phyloP scores from a whole-genome alignment of 805 yeast species.

The Wickerhamomyces bisporus region DNA sequence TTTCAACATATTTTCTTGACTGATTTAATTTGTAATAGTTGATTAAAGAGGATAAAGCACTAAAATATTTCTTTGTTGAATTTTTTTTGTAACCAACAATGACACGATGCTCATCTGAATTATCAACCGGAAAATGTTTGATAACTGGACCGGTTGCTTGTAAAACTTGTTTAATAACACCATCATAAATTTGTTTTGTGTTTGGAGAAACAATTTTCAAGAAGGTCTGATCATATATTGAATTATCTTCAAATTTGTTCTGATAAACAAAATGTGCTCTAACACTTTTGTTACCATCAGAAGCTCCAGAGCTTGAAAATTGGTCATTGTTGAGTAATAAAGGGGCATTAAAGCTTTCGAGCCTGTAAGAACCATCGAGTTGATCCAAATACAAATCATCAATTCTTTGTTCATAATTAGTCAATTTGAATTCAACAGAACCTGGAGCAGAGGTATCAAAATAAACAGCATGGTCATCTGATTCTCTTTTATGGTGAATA shows the following conservation, averaged over 20 bases:
- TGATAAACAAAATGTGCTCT: constrained; percentile 82
- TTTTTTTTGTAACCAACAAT: constrained; percentile 84
- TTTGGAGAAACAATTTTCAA: constrained; percentile 70
- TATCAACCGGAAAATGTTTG: constrained; percentile 75
- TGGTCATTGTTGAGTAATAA: constrained; percentile 34
- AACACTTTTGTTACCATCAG: constrained; percentile 37
- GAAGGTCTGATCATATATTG: constrained; percentile 77
- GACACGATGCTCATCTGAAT: constrained; percentile 78
- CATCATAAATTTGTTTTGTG: constrained; percentile 73
- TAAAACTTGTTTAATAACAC: constrained; percentile 62
- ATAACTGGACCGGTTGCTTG: constrained; percentile 88
- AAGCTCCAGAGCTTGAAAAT: constrained; percentile 20
- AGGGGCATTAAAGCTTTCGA: constrained; percentile 75
- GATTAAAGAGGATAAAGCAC: constrained; percentile 81
- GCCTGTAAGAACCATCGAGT: constrained; percentile 47
- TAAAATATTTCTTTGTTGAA: constrained; percentile 79
- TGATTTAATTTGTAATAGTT: constrained; percentile 82
- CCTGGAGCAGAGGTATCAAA: constrained; percentile 69
- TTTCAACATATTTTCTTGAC: constrained; percentile 90
- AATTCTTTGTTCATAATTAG: constrained; percentile 65
- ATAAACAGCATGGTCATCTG: constrained; percentile 84
- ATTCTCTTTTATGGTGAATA: constrained; percentile 75
- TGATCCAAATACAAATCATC: constrained; percentile 78
- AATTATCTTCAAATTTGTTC: constrained; percentile 45
- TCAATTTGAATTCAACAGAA: constrained; percentile 33